Conservation (phyloP, 2,329 filamentous ascomycete genomes). For the Sarocladium strictum region DNA sequence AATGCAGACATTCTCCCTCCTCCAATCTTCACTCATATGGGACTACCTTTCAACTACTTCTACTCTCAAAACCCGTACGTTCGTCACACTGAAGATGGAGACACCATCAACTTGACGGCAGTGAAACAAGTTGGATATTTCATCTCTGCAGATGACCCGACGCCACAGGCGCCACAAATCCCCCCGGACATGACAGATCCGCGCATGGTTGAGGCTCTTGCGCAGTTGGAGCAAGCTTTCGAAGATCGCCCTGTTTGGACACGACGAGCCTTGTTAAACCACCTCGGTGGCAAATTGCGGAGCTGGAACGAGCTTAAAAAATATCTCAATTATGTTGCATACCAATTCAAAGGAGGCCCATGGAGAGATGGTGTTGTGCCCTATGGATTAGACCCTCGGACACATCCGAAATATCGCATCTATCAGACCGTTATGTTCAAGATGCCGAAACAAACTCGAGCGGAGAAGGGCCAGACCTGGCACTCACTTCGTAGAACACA, state of each 20-base stretch:
- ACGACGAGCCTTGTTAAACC: conserved; percentile 72
- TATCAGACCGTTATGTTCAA: conserved; percentile 92
- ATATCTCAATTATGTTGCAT: conserved; percentile 78
- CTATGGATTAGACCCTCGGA: conserved; percentile 81
- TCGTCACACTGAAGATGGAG: conserved; percentile 51
- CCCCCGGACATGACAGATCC: conserved; percentile 54
- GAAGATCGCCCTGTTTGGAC: conserved; percentile 79
- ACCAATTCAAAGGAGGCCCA: conserved; percentile 87
- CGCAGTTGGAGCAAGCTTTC: conserved; percentile 59
- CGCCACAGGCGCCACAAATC: conserved; percentile 53
- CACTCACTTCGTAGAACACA: conserved; percentile 38
- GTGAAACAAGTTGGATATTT: conserved; percentile 56
- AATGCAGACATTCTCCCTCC: conserved; percentile 72
- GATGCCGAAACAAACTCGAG: conserved; percentile 47
- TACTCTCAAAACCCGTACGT: conserved; percentile 85
- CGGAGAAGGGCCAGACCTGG: conserved; percentile 42
- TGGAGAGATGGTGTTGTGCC: conserved; percentile 84
- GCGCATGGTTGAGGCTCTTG: conserved; percentile 58
- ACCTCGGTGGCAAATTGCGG: conserved; percentile 46
- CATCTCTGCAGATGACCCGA: conserved; percentile 55
- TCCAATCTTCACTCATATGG: conserved; percentile 68
- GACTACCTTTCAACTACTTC: conserved; percentile 69
- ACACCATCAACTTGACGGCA: conserved; percentile 51
- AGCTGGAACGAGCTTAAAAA: conserved; percentile 60
- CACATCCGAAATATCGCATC: conserved; percentile 65